Evolutionary conservation across 345 rosid genomes (phyloP).

Genomic region (Balakata baccata): DNA sequence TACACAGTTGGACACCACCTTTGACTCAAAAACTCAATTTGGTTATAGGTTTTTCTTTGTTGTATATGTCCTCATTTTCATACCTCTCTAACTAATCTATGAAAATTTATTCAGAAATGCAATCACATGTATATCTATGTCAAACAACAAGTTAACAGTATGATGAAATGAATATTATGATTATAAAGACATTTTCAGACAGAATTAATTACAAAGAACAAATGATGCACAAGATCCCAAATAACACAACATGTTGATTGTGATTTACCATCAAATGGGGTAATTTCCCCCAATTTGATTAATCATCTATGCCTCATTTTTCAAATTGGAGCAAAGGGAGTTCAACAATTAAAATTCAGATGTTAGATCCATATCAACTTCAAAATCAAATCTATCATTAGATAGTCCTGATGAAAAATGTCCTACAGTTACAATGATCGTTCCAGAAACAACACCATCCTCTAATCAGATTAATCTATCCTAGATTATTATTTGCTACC

Average conservation of each 20-base stretch:
- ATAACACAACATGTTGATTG: not conserved
- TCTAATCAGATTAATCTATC: not conserved
- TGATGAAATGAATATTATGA: not conserved
- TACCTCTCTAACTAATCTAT: not conserved
- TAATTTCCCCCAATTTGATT: not conserved
- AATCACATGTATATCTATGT: not conserved
- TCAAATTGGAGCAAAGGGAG: not conserved
- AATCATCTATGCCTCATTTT: not conserved
- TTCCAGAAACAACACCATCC: not conserved
- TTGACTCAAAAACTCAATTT: not conserved
- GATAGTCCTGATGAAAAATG: too few relatives aligned
- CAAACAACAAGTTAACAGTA: not conserved
- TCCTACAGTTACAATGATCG: not conserved
- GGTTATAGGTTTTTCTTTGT: not conserved
- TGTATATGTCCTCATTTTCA: not conserved
- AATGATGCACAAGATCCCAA: not conserved
- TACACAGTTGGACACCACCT: not conserved
- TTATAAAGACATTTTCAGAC: not conserved
- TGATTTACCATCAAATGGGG: not conserved
- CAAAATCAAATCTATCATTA: not conserved
- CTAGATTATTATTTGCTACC: not conserved
- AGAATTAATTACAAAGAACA: constrained; percentile 4
- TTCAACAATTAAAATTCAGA: not conserved
- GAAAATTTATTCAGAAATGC: not conserved
- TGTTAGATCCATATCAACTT: not conserved